Percentiles rank a stretch among this genome's conserved stretches.
Conservation (phyloP, 2,329 filamentous ascomycete species). For the Ceratocystis eucalypticola region DNA sequence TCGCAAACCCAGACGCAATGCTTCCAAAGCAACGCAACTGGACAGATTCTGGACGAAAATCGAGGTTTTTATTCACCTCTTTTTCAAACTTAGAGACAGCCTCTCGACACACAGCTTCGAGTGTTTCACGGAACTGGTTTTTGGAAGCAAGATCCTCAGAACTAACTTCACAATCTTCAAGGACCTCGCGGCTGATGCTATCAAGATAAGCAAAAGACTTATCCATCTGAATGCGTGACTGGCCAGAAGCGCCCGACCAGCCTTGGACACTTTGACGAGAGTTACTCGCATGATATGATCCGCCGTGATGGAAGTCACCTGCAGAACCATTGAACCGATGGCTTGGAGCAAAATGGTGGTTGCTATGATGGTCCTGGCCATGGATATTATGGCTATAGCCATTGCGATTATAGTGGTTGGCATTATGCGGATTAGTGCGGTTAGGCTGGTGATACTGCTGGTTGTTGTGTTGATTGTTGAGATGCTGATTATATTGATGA, state of each 20-base stretch:
- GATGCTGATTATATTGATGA: background rate
- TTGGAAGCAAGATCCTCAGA: slow-evolving; percentile 52
- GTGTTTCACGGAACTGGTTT: slow-evolving; percentile 50
- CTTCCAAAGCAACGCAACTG: slow-evolving; percentile 69
- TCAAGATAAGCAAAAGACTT: slow-evolving; percentile 16
- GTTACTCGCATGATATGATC: background rate
- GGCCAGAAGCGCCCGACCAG: background rate
- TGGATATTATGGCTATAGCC: background rate
- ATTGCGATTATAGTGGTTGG: background rate
- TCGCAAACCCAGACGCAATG: slow-evolving; percentile 71
- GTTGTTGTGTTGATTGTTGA: background rate
- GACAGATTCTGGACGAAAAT: slow-evolving; percentile 45
- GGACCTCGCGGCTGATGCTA: slow-evolving; percentile 26
- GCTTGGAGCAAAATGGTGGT: background rate
- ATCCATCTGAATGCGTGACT: background rate
- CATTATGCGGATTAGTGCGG: background rate
- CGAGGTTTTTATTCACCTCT: slow-evolving; percentile 27
- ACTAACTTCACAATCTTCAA: slow-evolving; percentile 50
- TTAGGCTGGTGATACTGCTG: background rate
- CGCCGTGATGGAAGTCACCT: background rate
- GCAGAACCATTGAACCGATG: background rate
- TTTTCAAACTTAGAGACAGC: slow-evolving; percentile 42
- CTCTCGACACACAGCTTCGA: slow-evolving; percentile 52
- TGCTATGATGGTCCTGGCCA: background rate
- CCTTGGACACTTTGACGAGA: slow-evolving; percentile 1